Conservation (phyloP, 176 grass and related monocot genomes). For the Oryza coarctata region DNA sequence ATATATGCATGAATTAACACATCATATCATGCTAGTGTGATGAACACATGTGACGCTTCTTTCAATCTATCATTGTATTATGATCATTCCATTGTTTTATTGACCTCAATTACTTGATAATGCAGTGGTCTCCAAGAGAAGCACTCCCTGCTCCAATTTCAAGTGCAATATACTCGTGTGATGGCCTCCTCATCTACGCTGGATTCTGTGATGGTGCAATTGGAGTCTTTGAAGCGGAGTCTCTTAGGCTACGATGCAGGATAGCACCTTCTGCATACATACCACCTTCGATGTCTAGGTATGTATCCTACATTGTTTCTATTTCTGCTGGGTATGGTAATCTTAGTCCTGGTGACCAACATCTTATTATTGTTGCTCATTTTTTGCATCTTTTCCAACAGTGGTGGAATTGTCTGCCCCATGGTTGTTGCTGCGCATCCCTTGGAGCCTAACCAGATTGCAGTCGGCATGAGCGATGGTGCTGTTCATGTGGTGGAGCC, state of each 20-base stretch:
- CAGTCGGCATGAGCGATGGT: constrained; percentile 89
- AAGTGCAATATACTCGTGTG: constrained; percentile 96
- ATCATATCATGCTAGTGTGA: neutral
- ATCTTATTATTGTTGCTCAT: constrained; percentile 9
- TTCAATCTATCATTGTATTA: neutral
- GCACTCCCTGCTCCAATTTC: constrained; percentile 84
- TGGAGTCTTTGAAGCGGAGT: constrained; percentile 95
- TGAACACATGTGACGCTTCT: neutral
- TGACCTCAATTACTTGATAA: neutral
- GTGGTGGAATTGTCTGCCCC: constrained; percentile 58
- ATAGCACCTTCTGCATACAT: constrained; percentile 84
- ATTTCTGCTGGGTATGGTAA: neutral
- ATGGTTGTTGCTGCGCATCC: constrained; percentile 93
- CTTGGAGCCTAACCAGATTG: constrained; percentile 90
- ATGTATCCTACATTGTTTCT: neutral
- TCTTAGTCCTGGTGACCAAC: neutral
- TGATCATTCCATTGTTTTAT: constrained; percentile 17
- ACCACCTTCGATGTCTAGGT: constrained; percentile 76
- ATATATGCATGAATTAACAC: neutral
- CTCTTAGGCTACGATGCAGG: constrained; percentile 73
- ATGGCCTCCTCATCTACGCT: constrained; percentile 73
- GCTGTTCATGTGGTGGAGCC: constrained; percentile 92
- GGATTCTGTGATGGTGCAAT: constrained; percentile 89
- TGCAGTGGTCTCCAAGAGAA: constrained; percentile 87
- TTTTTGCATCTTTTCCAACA: constrained; percentile 31